Conservation (phyloP, 2,329 filamentous ascomycete genomes). For the Epichloe amarillans region DNA sequence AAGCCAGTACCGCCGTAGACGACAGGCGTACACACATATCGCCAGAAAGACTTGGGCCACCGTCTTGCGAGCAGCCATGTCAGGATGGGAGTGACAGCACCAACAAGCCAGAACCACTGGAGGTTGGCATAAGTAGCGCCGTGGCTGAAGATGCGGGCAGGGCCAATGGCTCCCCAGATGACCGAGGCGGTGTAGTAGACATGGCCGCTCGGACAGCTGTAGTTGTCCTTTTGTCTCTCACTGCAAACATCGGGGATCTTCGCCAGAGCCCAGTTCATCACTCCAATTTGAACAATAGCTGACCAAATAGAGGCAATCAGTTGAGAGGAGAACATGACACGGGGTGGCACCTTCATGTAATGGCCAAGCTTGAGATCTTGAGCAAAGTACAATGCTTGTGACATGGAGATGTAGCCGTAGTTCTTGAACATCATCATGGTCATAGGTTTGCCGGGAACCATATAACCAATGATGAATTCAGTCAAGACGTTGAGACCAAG, state of each 20-base stretch:
- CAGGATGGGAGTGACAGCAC: conserved; percentile 46
- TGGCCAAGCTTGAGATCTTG: conserved; percentile 56
- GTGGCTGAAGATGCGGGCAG: conserved; percentile 52
- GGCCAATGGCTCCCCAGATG: conserved; percentile 63
- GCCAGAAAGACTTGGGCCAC: conserved; percentile 47
- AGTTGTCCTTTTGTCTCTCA: conserved; percentile 37
- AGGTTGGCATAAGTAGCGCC: conserved; percentile 49
- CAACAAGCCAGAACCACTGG: conserved; percentile 60
- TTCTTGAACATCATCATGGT: conserved; percentile 72
- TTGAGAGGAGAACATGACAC: conserved; percentile 49
- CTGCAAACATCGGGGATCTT: conserved; percentile 50
- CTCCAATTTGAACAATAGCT: conserved; percentile 46
- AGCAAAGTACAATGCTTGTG: conserved; percentile 49
- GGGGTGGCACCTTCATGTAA: conserved; percentile 53
- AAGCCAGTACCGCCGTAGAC: conserved; percentile 52
- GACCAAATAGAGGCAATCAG: conserved; percentile 47
- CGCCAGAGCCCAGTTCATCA: conserved; percentile 53
- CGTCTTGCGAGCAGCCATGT: conserved; percentile 48
- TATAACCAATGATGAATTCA: conserved; percentile 62
- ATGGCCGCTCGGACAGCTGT: conserved; percentile 40
- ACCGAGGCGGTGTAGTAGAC: conserved; percentile 56
- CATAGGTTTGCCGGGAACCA: conserved; percentile 55
- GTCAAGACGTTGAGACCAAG: conserved; percentile 58
- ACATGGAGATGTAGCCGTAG: conserved; percentile 57
- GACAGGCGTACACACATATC: conserved; percentile 55